Evolutionary conservation across 805 yeast species (phyloP).

Genomic region (Kockiozyma suomiensis): DNA sequence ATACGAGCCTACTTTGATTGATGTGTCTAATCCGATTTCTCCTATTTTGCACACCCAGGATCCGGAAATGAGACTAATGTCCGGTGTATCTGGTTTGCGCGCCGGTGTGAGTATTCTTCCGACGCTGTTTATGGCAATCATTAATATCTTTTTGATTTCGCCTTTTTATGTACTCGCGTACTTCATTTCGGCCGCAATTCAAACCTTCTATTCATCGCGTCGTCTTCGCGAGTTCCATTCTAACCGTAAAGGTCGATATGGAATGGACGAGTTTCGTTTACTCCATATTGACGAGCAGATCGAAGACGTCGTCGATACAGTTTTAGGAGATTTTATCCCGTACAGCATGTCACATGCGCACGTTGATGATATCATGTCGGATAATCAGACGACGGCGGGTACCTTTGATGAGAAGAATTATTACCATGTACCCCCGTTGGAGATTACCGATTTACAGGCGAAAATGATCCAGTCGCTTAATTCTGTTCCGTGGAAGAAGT

Average conservation of each 20-base stretch:
- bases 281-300: conserved; percentile 58
- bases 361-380: conserved; percentile 33
- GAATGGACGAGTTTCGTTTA: conserved; percentile 32
- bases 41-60: conserved; percentile 14
- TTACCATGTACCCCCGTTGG: conserved; percentile 43
- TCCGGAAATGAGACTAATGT: conserved; percentile 3
- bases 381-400: conserved; percentile 31
- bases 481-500: conserved; percentile 65
- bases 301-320: conserved; percentile 64
- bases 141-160: conserved; percentile 53
- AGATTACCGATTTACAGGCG: conserved; percentile 47
- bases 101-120: conserved; percentile 20
- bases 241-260: conserved; percentile 30
- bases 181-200: conserved; percentile 49
- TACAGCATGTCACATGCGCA: conserved; percentile 30
- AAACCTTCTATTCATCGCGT: conserved; percentile 47
- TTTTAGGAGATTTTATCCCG: conserved; percentile 33
- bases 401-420: conserved; percentile 35
- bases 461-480: conserved; percentile 62
- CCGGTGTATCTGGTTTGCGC: conserved; percentile 3
- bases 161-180: conserved; percentile 70
- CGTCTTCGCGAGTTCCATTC: conserved; percentile 43
- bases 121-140: conserved; percentile 31
- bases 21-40: conserved; percentile 45
- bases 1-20: conserved; percentile 62